These are phyloP conservation scores for Nadsonia fulvescens DNA, from an alignment of 805 yeast genomes.

Conservation along the genomic window DNA sequence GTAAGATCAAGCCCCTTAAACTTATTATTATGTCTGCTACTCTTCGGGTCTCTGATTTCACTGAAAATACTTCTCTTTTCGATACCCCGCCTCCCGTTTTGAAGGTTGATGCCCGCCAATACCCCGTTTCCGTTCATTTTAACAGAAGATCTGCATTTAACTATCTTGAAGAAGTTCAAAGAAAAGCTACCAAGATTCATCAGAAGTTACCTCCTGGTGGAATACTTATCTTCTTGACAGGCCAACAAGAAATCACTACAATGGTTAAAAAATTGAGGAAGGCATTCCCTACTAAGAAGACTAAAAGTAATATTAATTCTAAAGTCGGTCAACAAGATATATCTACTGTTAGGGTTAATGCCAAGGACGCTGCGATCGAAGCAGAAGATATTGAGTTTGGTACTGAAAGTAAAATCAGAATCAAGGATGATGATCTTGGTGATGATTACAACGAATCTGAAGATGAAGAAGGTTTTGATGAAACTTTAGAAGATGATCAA, in stretches of 20 bases:
- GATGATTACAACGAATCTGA: constrained; percentile 27
- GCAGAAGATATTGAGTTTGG: constrained; percentile 68
- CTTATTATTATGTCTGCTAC: constrained; percentile 95
- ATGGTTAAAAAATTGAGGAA: constrained; percentile 51
- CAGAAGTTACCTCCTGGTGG: constrained; percentile 82
- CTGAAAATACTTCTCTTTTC: constrained; percentile 62
- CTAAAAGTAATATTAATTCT: constrained; percentile 10
- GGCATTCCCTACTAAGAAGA: constrained; percentile 41
- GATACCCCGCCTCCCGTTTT: constrained; percentile 65
- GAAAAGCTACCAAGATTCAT: constrained; percentile 77
- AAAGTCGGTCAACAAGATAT: constrained; percentile 19
- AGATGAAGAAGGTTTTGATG: constrained; percentile 39
- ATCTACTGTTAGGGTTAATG: constrained; percentile 33
- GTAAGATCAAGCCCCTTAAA: constrained; percentile 50
- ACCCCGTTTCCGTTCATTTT: constrained; percentile 84
- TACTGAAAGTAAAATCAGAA: constrained; percentile 17
- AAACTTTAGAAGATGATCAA: constrained; percentile 41
- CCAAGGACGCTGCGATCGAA: constrained; percentile 54
- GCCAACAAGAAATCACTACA: constrained; percentile 76
- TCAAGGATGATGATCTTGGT: constrained; percentile 18
- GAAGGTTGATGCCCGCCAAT: constrained; percentile 83
- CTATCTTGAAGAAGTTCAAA: constrained; percentile 73
- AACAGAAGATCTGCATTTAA: constrained; percentile 60
- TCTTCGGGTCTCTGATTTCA: constrained; percentile 77
- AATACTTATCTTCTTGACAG: constrained; percentile 78